Base-by-base conservation (phyloP, 2,329 filamentous ascomycete genomes). In the Paecilomyces variotii region DNA sequence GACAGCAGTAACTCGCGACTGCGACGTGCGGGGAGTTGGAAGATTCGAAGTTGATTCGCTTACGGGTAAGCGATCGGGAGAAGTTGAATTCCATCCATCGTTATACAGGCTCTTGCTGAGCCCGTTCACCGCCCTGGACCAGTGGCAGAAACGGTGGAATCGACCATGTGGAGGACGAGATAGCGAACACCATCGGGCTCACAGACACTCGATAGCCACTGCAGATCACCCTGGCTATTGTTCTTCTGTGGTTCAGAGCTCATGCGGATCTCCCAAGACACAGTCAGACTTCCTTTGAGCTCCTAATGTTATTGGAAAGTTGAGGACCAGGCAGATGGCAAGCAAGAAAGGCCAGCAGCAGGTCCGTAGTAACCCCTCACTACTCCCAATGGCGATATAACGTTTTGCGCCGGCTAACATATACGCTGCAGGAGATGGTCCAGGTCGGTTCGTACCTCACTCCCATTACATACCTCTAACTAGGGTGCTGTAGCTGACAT, bases 361-460 rank as follows among this genome's bases (percentile, higher is more conserved):
- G 84, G 88, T 91, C 78, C 72, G 81, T 74, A 45, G 56, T n/a
- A 54, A 34, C 11, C 39, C 55, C 26, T 52, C 61, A n/a, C 26
- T 26, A 10, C 34, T 54, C 25, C 2, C 53, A 51, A 32, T 55
- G 50, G 53, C 24, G 24, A 50, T 53, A 6, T 50, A 4, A 19
- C 51, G n/a, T 55, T 54, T 50, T 32, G 32, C 39, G 30, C 54
- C 24, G 39, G 54, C 63, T 66, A 35, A 58, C 28, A 55, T 24
- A 14, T 53, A 57, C 55, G 27, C 6, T n/a, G 19, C 57, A 97
- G 91, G 94, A 99, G 83, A 99, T 99, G 94, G 90, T 97, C 68
- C 93, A 99, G 88, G 92, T 99, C 81, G 93, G 94, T 97, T 87
- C 83, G 87, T 88, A 68, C 68, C 66, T 70, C 70, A 64, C 60